Conservation (phyloP, 495 filamentous ascomycete species). For the Penicillium herquei region DNA sequence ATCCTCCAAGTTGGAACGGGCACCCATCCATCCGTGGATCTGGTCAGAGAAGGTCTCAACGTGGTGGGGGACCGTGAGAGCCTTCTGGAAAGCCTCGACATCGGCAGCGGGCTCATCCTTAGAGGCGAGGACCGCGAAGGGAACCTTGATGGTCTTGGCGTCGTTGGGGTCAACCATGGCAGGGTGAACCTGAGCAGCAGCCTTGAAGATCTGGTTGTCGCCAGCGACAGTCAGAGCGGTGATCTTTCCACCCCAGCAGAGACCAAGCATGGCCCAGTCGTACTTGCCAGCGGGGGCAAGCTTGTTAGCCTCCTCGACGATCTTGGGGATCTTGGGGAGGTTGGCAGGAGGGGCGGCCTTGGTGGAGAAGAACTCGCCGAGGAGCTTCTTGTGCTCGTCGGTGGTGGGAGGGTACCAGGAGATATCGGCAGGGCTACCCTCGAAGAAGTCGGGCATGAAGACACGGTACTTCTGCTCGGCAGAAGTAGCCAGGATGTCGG, state of each 20-base stretch:
- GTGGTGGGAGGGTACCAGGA: constrained; percentile 73
- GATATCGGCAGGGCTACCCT: constrained; percentile 46
- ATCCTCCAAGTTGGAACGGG: constrained; percentile 66
- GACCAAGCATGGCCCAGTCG: constrained; percentile 84
- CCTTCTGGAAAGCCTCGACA: constrained; percentile 69
- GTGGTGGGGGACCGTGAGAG: constrained; percentile 63
- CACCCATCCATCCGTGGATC: constrained; percentile 93
- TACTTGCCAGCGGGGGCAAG: constrained; percentile 46
- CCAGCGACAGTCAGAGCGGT: constrained; percentile 56
- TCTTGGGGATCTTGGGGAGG: constrained; percentile 59
- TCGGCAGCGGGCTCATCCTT: constrained; percentile 64
- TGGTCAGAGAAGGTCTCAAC: constrained; percentile 80
- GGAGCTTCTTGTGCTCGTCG: constrained; percentile 71
- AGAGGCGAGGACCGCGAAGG: constrained; percentile 64
- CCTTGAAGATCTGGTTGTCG: constrained; percentile 63
- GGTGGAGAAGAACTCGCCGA: constrained; percentile 75
- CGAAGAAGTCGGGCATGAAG: constrained; percentile 59
- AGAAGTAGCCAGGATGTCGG: constrained; percentile 53
- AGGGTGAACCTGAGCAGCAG: constrained; percentile 72
- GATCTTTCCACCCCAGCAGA: constrained; percentile 94
- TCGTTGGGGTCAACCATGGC: constrained; percentile 82
- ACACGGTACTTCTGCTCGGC: constrained; percentile 52
- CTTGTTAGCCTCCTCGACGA: constrained; percentile 55
- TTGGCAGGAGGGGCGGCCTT: constrained; percentile 62
- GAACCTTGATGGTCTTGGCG: constrained; percentile 63